These are phyloP conservation scores for Auricularia heimuer DNA, from an alignment of 768 basidiomycete genomes.

Conservation along the genomic window DNA sequence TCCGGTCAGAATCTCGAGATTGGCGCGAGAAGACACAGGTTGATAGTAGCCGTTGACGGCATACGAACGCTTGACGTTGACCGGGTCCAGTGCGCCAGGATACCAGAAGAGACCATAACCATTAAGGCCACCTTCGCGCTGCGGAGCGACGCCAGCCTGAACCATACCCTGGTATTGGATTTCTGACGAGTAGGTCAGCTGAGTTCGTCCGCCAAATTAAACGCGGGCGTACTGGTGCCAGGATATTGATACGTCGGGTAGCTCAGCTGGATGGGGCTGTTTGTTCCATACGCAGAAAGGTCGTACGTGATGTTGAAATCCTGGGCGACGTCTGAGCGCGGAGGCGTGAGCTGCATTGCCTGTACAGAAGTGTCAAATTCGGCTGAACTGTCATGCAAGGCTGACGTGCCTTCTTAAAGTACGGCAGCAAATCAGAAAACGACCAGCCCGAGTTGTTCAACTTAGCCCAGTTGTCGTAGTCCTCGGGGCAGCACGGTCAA, in stretches of 20 bases:
- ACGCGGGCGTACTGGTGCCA: neutral
- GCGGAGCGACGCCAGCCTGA: neutral
- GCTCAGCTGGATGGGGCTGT: neutral
- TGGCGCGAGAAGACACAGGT: neutral
- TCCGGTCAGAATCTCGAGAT: neutral
- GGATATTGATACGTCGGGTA: neutral
- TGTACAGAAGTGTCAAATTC: neutral
- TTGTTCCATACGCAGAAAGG: neutral
- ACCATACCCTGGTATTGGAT: neutral
- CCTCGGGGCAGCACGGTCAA: neutral
- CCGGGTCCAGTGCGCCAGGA: neutral
- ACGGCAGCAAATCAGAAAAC: slow-evolving; percentile 18
- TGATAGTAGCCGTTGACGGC: neutral
- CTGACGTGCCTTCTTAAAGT: slow-evolving; percentile 16
- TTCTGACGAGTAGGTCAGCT: neutral
- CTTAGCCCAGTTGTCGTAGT: slow-evolving; percentile 15
- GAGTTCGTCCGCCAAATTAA: no score
- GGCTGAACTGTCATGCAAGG: neutral
- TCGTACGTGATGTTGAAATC: neutral
- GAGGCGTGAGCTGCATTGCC: neutral
- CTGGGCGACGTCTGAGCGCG: neutral
- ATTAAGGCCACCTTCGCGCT: neutral
- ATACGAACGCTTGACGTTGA: neutral
- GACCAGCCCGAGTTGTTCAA: slow-evolving; percentile 21
- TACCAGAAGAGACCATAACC: slow-evolving; percentile 1